phyloP scores from a whole-genome alignment of 495 filamentous ascomycete genomes.

The Lophiostoma macrostomum region DNA sequence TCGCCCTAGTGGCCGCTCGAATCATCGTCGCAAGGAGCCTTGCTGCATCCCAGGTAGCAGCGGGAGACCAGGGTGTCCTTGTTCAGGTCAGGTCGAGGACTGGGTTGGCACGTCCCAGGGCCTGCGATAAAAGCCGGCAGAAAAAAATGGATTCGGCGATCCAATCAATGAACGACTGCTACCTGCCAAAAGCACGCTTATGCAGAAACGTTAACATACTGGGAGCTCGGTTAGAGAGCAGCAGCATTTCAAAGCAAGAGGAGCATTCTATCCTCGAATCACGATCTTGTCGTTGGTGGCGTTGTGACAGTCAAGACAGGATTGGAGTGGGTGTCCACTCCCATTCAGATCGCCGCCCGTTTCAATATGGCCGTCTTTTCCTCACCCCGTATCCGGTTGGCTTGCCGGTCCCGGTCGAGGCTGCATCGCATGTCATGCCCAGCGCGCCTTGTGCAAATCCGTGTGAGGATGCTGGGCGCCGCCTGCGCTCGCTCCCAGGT shows the following conservation, averaged over 20 bases:
- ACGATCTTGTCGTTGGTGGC: slow-evolving; percentile 9
- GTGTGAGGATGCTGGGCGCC: slow-evolving; percentile 14
- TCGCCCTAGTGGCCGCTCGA: slow-evolving; percentile 20
- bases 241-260: slow-evolving; percentile 34
- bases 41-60: slow-evolving; percentile 24
- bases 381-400: slow-evolving; percentile 5
- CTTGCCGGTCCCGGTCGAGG: slow-evolving; percentile 10
- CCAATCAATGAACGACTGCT: slow-evolving; percentile 25
- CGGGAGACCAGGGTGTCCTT: slow-evolving; percentile 34
- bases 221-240: slow-evolving; percentile 32
- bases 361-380: slow-evolving; percentile 3
- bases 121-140: slow-evolving; percentile 29
- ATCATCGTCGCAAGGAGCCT: slow-evolving; percentile 9
- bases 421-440: slow-evolving; percentile 3
- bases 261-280: slow-evolving; percentile 6
- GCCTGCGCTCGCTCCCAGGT: slow-evolving; percentile 26
- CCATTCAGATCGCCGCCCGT: slow-evolving; percentile 14
- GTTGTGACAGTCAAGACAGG: slow-evolving; percentile 7
- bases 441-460: slow-evolving; percentile 15
- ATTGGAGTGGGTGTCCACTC: slow-evolving; percentile 7
- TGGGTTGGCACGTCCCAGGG: slow-evolving; percentile 30
- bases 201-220: slow-evolving; percentile 33
- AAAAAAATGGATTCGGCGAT: slow-evolving; percentile 14
- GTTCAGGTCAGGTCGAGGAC: slow-evolving; percentile 15
- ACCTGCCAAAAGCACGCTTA: slow-evolving; percentile 32